Conservation (phyloP, 225 moss, liverwort and hornwort species). For the Lunularia cruciata region DNA sequence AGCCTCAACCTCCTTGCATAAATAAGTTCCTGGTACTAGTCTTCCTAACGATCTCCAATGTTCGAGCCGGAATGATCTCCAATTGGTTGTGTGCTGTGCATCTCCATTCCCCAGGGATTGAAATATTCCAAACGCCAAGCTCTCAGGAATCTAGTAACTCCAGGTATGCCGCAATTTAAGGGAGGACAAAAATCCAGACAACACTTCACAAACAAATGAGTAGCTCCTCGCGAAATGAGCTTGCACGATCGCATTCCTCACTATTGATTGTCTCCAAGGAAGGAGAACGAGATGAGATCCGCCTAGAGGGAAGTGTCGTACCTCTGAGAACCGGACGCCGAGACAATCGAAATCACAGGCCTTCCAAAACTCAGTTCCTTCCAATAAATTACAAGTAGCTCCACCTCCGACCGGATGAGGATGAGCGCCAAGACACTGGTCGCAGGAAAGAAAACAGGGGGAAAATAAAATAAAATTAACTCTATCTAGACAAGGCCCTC, state of each 20-base stretch:
- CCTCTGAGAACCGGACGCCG: slow-evolving; percentile 6
- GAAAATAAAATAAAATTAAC: too few species aligned
- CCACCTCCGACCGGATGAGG: not conserved
- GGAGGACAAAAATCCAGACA: not conserved
- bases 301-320: not conserved
- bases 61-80: too few species aligned
- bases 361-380: not conserved
- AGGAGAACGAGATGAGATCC: not conserved
- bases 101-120: not conserved
- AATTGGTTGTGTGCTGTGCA: not conserved
- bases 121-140: not conserved
- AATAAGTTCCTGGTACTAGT: not conserved
- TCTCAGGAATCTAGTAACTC: not conserved
- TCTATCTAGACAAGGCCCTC: too few species aligned
- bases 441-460: not conserved
- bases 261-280: not conserved
- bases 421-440: not conserved
- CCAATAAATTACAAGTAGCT: not conserved
- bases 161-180: not conserved
- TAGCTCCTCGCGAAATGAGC: not conserved
- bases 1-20: not conserved
- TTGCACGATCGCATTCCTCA: not conserved
- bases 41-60: not conserved
- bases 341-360: not conserved
- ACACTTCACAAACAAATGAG: not conserved